Evolutionary conservation across 371 early-diverging fungal genomes (phyloP).

Genomic region (Parasitella parasitica): DNA sequence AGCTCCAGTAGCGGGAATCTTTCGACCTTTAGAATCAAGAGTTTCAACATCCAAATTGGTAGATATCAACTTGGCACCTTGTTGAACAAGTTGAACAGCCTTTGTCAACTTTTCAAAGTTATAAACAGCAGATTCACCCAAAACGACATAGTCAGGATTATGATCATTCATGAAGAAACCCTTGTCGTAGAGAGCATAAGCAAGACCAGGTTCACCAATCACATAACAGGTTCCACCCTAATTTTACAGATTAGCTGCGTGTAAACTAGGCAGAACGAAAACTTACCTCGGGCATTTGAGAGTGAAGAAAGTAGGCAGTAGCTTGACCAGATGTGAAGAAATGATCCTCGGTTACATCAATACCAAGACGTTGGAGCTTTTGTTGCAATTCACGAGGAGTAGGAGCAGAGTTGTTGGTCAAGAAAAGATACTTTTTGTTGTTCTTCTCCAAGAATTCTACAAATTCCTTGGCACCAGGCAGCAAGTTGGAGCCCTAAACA

Average conservation of each 20-base stretch:
- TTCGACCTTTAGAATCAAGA: slow-evolving; percentile 53
- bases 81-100: slow-evolving; percentile 60
- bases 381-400: slow-evolving; percentile 67
- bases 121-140: slow-evolving; percentile 62
- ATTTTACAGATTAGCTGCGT: not conserved
- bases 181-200: slow-evolving; percentile 63
- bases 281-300: slow-evolving; percentile 57
- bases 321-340: slow-evolving; percentile 70
- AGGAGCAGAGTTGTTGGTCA: slow-evolving; percentile 72
- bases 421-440: slow-evolving; percentile 65
- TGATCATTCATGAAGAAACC: slow-evolving; percentile 69
- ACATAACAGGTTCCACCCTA: slow-evolving; percentile 59
- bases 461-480: slow-evolving; percentile 67
- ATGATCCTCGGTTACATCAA: slow-evolving; percentile 59
- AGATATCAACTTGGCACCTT: slow-evolving; percentile 62
- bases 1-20: slow-evolving; percentile 64
- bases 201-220: slow-evolving; percentile 69
- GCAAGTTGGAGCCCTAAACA: slow-evolving; percentile 53
- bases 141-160: slow-evolving; percentile 67
- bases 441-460: slow-evolving; percentile 60
- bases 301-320: slow-evolving; percentile 63
- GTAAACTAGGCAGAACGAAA: too few species aligned
- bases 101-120: slow-evolving; percentile 65
- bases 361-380: slow-evolving; percentile 61
- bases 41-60: slow-evolving; percentile 71